phyloP scores from a whole-genome alignment of 208 protist species.

The Angomonas ambiguus region DNA sequence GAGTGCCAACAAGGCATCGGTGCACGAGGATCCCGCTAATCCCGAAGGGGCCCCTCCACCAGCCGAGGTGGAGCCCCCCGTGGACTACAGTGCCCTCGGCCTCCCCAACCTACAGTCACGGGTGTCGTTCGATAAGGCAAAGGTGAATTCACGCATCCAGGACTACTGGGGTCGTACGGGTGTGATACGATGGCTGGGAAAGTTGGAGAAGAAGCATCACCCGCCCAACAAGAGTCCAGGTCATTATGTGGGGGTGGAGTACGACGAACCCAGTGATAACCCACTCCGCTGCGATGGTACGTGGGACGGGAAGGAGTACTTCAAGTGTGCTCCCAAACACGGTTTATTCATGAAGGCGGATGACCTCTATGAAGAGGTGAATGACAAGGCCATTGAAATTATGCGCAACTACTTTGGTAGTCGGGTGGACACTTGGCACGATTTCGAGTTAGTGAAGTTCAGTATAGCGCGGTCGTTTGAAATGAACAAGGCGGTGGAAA shows the following conservation, averaged over 20 bases:
- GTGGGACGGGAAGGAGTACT: slow-evolving; percentile 48
- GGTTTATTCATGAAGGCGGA: slow-evolving; percentile 40
- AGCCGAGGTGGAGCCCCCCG: background rate
- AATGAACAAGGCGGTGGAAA: slow-evolving; percentile 65
- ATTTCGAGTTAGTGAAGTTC: slow-evolving; percentile 85
- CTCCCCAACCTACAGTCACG: slow-evolving; percentile 9
- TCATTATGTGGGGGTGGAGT: slow-evolving; percentile 58
- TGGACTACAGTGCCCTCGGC: slow-evolving; percentile 9
- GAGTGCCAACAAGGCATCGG: background rate
- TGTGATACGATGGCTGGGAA: slow-evolving; percentile 58
- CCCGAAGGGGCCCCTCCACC: background rate
- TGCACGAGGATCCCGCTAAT: background rate
- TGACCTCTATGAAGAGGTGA: slow-evolving; percentile 59
- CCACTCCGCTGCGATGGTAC: slow-evolving; percentile 45
- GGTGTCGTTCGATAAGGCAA: slow-evolving; percentile 26
- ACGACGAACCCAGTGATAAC: slow-evolving; percentile 53
- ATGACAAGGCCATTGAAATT: slow-evolving; percentile 26
- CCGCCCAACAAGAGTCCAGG: slow-evolving; percentile 42
- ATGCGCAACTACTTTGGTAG: slow-evolving; percentile 59
- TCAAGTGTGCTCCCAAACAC: slow-evolving; percentile 37
- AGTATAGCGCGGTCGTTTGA: slow-evolving; percentile 75
- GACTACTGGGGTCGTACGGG: slow-evolving; percentile 63
- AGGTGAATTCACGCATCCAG: slow-evolving; percentile 70
- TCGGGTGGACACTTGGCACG: slow-evolving; percentile 56
- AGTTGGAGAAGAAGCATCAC: slow-evolving; percentile 52